Evolutionary conservation across 2,329 filamentous ascomycete species (phyloP), one percentile per base, ranked within the genome.

Genomic region (Diaporthe sp.): DNA sequence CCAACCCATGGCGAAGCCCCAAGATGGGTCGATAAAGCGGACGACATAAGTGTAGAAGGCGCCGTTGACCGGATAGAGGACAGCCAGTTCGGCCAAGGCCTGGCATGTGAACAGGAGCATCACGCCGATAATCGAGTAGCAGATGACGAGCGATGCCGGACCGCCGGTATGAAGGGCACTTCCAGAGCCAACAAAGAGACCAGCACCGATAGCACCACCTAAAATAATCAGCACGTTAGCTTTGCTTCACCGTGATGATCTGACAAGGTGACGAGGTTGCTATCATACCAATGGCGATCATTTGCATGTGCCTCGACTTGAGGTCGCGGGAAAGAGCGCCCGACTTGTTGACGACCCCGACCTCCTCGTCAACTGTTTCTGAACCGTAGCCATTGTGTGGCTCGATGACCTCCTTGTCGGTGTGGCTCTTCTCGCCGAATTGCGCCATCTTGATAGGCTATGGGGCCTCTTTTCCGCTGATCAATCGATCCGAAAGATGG

Each of bases 181-280:
- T 66, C 92, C 92, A 3, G 92, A 92, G 64, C 92, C 90, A 74
- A 95, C 91, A 81, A 95, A 95, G 13, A 95, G 87, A 85, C 93
- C 93, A 77, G 85, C 85, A 74, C 85, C 85, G 64, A 87, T 86
- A 19, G 85, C 83, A 79, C 85, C 85, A 71, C 84, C 84, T 85
- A 71, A n/a, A 55, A 52, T 30, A 40, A 28, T 5, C 12, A 1
- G 8, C 15, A 13, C 12, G 35, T 76, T 33, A 75, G 70, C 10
- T 28, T 50, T 47, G 8, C n/a, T 22, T 33, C 19, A 45, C 10
- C 15, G 55, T 4, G 35, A 22, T 7, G 47, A 57, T 35, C 12
- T 35, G 42, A 9, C 42, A 9, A 33, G 28, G 28, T 45, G 19
- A 47, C 38, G 17, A 38, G 15, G 12, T 52, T 22, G 13, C 42